Evolutionary conservation across 2,329 filamentous ascomycete species (phyloP).

Genomic region (Arthrobotrys pseudoclavata): DNA sequence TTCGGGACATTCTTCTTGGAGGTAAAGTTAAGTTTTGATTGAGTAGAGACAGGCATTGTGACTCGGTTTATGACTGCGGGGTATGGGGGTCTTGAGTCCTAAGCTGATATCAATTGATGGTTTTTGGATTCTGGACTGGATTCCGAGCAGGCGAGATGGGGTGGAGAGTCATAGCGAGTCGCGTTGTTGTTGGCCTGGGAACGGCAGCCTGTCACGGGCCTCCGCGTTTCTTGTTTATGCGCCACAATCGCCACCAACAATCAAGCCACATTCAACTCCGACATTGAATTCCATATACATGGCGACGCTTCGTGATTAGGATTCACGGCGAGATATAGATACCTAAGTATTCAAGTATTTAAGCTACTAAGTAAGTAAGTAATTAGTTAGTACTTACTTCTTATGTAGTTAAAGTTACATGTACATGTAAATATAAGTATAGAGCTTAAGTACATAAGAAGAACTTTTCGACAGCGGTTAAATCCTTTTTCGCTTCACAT

Average conservation of each 20-base stretch:
- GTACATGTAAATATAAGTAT: too few species aligned
- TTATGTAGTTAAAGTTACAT: too few species aligned
- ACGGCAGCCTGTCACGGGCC: constrained; percentile 18
- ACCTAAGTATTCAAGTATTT: background rate
- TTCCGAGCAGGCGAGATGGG: background rate
- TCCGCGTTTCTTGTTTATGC: background rate
- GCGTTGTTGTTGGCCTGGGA: constrained; percentile 30
- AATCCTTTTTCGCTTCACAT: background rate
- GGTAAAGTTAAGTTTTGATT: constrained; percentile 53
- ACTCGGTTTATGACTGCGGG: background rate
- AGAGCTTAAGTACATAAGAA: constrained; percentile 1
- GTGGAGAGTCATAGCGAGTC: background rate
- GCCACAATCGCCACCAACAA: constrained; percentile 5
- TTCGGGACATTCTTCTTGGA: constrained; percentile 41
- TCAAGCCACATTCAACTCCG: background rate
- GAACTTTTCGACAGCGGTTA: background rate
- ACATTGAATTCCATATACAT: too few species aligned
- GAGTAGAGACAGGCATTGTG: constrained; percentile 52
- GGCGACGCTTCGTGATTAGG: too few species aligned
- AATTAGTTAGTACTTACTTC: too few species aligned
- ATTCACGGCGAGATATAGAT: background rate
- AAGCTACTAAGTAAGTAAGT: background rate
- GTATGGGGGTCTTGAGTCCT: background rate
- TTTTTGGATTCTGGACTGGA: background rate
- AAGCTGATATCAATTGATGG: background rate